Evolutionary conservation across 2,329 filamentous ascomycete genomes (phyloP), one percentile per base, ranked within the genome.

Genomic region (Drechslerella coelobrocha): DNA sequence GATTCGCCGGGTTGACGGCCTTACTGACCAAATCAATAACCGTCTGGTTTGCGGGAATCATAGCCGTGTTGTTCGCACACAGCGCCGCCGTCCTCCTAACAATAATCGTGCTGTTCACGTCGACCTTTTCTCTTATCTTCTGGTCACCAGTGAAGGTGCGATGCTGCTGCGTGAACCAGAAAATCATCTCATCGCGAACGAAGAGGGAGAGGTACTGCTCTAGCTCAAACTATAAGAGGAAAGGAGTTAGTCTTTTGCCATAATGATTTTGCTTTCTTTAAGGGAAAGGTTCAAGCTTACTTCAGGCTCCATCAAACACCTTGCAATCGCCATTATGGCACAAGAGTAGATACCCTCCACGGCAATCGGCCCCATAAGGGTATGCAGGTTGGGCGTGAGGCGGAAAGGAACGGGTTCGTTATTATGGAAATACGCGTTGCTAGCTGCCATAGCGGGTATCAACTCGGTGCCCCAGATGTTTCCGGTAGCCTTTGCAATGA

Each of bases 401-500:
- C 94, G 90, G 89, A 99, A 99, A 2, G 94, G 94, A 53, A 99
- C 94, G 8, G 91, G 89, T 80, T 99, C 94, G 2, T 89, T 89
- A 80, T 97, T 97, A 79, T 93, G 89, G 83, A 99, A 96, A 79
- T 91, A 88, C 0, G 94, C 91, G 78, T 93, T 92, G 52, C 85
- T 85, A 19, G 86, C 84, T 62, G 91, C 90, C 87, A 99, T 92
- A 74, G 88, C 89, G 0, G 94, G 91, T 80, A 97, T 90, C 56
- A 97, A 83, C 79, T 99, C 94, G 6, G 91, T 91, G 51, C 92
- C 92, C 95, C 95, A 99, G 75, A 99, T 90, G 77, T 95, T 94
- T 73, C 95, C 95, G 4, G 89, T 92, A 27, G 86, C 85, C 23
- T 92, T 88, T 9, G 91, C 89, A 76, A 99, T 95, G 80, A 90